Conservation (phyloP, 257 asterid species). For the Nicotiana otophora region DNA sequence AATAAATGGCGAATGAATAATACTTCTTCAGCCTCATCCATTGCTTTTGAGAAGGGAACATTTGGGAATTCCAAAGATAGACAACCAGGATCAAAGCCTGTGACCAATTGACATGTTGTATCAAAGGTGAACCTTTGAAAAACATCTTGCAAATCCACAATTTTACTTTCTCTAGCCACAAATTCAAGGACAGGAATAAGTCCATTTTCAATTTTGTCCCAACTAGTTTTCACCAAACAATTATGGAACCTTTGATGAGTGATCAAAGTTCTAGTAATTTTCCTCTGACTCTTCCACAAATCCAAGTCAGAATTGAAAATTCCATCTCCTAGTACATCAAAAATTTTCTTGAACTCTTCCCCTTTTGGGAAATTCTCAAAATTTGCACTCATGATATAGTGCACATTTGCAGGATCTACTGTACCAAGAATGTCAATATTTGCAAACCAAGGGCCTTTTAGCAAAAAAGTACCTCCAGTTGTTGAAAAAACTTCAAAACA, state of each 20-base stretch:
- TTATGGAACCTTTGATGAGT: conserved; percentile 28
- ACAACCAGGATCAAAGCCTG: conserved; percentile 51
- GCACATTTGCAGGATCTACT: conserved; percentile 41
- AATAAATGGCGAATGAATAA: conserved; percentile 43
- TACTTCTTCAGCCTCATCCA: conserved; percentile 52
- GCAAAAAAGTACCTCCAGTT: conserved; percentile 27
- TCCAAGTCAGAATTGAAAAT: conserved; percentile 48
- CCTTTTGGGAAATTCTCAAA: conserved; percentile 50
- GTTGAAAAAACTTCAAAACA: conserved; percentile 15
- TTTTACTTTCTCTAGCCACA: background rate
- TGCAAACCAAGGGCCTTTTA: conserved; percentile 46
- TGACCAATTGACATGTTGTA: conserved; percentile 34
- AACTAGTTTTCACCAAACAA: conserved; percentile 26
- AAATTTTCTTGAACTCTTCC: conserved; percentile 37
- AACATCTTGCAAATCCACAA: conserved; percentile 44
- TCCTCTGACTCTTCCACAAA: conserved; percentile 42
- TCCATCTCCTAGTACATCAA: conserved; percentile 50
- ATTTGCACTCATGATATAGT: conserved; percentile 44
- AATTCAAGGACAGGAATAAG: conserved; percentile 37
- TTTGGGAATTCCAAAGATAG: conserved; percentile 28
- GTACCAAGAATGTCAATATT: conserved; percentile 50
- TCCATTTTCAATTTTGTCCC: conserved; percentile 34
- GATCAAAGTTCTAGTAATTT: conserved; percentile 29
- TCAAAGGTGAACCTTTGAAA: conserved; percentile 50
- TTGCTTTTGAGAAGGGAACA: conserved; percentile 45